Evolutionary conservation across 139 green algal genomes (phyloP), one percentile per base, ranked within the genome.

Genomic region (Choricystis sp.): DNA sequence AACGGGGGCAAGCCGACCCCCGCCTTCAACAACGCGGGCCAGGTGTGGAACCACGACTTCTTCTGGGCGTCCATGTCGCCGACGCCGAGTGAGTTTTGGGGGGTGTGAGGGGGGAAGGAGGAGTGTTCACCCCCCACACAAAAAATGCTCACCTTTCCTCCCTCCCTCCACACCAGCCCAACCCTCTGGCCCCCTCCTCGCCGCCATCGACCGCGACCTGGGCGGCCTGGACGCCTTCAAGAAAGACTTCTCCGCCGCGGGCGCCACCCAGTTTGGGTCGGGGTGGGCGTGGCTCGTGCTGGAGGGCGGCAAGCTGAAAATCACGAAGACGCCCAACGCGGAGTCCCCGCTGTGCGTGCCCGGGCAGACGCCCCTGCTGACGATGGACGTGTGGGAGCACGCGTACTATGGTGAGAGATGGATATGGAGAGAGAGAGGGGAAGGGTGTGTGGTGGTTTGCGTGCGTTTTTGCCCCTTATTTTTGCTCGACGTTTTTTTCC

Each of bases 361-460:
- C 2, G 31, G 4, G 49, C 14, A 62, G 55, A 64, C 56, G 4
- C 66, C 71, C 22, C 66, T 71, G 22, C 55, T 89, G 23, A 78
- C 78, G 55, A 56, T 89, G 2, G 82, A 89, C 56, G 81, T 86
- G 21, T 86, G 79, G 79, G 74, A 74, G n/a, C n/a, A n/a, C n/a
- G n/a, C n/a, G n/a, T n/a, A n/a, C n/a, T n/a, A n/a, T n/a, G n/a
- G n/a, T n/a, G n/a, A n/a, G n/a, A n/a, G n/a, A n/a, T n/a, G n/a
- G n/a, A n/a, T n/a, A n/a, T n/a, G n/a, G n/a, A n/a, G n/a, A n/a
- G n/a, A n/a, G n/a, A n/a, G n/a, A n/a, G n/a, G n/a, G n/a, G n/a
- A n/a, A n/a, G n/a, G n/a, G n/a, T n/a, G n/a, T n/a, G n/a, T n/a
- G n/a, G n/a, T n/a, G n/a, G n/a, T n/a, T n/a, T n/a, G n/a, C n/a